These are phyloP conservation scores for Microbotryomycetes sp. DNA, from an alignment of 1,284 basidiomycete genomes.

Conservation along the genomic window DNA sequence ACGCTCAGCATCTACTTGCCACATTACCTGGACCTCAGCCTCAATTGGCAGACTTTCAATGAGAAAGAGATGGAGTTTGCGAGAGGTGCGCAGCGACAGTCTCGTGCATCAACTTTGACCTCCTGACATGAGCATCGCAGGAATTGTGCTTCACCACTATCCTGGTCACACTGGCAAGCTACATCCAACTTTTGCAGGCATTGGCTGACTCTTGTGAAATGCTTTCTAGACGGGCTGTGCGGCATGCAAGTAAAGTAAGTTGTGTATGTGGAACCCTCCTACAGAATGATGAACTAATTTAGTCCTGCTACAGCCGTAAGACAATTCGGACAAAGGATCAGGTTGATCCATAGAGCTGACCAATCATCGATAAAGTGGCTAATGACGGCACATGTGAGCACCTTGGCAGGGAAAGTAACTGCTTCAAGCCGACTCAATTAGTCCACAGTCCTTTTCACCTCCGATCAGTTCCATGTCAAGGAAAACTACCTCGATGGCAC, in stretches of 20 bases:
- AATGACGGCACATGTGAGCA: neutral
- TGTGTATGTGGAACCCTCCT: too few species aligned
- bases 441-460: conserved; percentile 8
- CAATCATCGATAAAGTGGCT: neutral
- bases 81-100: conserved; percentile 15
- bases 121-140: conserved; percentile 32
- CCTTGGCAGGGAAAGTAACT: too few species aligned
- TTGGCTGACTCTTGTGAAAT: too few species aligned
- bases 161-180: conserved; percentile 39
- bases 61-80: conserved; percentile 34
- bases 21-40: conserved; percentile 32
- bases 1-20: conserved; percentile 12
- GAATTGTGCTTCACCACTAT: conserved; percentile 34
- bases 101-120: conserved; percentile 36
- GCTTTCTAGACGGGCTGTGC: conserved; percentile 10
- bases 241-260: neutral
- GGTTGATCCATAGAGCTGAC: neutral
- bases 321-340: neutral
- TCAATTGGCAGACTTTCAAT: conserved; percentile 38
- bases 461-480: conserved; percentile 15
- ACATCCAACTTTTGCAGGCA: too few species aligned
- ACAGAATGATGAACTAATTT: too few species aligned
- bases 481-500: conserved; percentile 1
- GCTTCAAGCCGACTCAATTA: too few species aligned
- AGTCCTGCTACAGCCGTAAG: neutral